Evolutionary conservation across 2,329 filamentous ascomycete species (phyloP), one percentile per base, ranked within the genome.

Genomic region (Cladosporium sp.): DNA sequence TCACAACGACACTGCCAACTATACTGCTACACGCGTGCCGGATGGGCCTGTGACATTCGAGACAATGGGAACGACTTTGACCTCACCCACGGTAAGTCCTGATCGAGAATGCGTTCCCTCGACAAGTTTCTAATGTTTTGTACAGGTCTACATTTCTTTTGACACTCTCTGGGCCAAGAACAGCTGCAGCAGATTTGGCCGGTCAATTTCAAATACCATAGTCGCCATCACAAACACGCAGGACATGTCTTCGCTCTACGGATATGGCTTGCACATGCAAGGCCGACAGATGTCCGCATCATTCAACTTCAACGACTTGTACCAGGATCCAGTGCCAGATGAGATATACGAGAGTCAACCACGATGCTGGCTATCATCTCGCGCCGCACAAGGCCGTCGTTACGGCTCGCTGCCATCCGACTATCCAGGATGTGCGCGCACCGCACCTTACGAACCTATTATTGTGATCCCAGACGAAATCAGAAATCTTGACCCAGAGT

Each of bases 131-230:
- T 42, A 28, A 47, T 24, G 10, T 15, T n/a, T 13, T 20, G 2
- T 34, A 13, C 5, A 52, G 49, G 54, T 65, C 13, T 66, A 66
- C 57, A 61, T 66, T 12, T 64, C 62, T 17, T 66, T 59, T 58
- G 58, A 59, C 20, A 56, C 52, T 3, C 42, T 66, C 15, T 64
- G 60, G 52, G 64, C 64, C 1, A 61, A 61, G 24, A 56, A 66
- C 42, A 61, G 58, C 19, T 66, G 64, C 45, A 45, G 53, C 17
- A 42, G 25, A 8, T 47, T 64, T 13, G 63, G 63, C 2, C 19
- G 49, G 1, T 59, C 59, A 3, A 58, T 61, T 37, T 50, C 24
- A 5, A 62, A 58, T 44, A 62, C 62, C 28, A 60, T 64, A 34
- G 47, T 67, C 5, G 57, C 65, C 2, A 44, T 65, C 12, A 44